Conservation (phyloP, 257 asterid species). For the Osmanthus fragrans region DNA sequence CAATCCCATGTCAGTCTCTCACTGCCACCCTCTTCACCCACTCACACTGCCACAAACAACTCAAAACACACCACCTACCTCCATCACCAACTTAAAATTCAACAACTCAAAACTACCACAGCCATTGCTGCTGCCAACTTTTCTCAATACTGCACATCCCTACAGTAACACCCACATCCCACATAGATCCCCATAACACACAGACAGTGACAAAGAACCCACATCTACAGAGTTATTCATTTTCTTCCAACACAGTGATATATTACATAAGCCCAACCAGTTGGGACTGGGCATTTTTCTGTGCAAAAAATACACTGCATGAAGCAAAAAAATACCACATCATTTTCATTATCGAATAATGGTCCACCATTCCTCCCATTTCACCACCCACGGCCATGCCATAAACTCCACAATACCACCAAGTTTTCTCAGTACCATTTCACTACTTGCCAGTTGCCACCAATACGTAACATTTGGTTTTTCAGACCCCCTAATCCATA, state of each 20-base stretch:
- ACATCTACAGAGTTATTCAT: background rate
- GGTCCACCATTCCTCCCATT: background rate
- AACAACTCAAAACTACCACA: background rate
- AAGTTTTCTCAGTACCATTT: background rate
- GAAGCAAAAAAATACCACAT: background rate
- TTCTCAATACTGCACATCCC: background rate
- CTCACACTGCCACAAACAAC: background rate
- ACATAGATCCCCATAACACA: background rate
- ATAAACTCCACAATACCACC: background rate
- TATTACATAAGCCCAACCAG: background rate
- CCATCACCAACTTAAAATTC: background rate
- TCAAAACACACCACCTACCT: no score
- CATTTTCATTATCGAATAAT: background rate
- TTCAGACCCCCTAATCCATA: background rate
- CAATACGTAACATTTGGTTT: background rate
- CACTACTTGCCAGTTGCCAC: background rate
- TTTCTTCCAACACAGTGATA: background rate
- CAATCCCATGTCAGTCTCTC: background rate
- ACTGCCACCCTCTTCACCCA: background rate
- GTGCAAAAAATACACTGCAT: background rate
- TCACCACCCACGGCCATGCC: background rate
- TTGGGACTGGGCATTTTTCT: background rate
- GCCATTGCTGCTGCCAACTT: background rate
- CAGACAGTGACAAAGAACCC: background rate
- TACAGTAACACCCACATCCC: background rate